Percentiles rank a stretch among this genome's conserved stretches.
Evolutionary conservation across 495 filamentous ascomycete genomes (phyloP).

Genomic region (Alectoria sarmentosa): DNA sequence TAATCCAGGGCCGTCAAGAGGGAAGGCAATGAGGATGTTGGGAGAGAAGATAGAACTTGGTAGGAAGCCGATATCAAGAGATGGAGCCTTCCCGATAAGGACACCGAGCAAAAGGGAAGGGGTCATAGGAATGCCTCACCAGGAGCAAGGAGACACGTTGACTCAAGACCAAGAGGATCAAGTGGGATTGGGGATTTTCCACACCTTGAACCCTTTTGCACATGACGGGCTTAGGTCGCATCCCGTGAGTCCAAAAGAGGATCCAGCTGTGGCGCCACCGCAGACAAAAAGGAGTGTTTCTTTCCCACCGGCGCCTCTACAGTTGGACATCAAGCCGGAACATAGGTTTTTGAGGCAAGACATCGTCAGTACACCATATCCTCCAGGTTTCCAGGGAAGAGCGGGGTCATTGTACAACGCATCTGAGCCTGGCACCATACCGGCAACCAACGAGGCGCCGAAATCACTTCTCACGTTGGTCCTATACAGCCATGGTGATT

Average conservation of each 20-base stretch:
- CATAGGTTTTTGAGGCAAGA: constrained; percentile 18
- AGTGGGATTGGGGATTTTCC: background rate
- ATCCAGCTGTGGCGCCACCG: background rate
- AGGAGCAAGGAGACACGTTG: background rate
- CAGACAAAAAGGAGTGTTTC: constrained; percentile 20
- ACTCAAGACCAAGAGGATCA: background rate
- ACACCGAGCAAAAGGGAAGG: constrained; percentile 11
- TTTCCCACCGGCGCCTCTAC: constrained; percentile 17
- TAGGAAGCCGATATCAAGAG: background rate
- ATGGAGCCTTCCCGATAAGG: constrained; percentile 10
- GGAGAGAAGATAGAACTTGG: background rate
- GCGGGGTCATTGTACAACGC: background rate
- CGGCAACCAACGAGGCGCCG: background rate
- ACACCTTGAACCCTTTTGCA: constrained; percentile 9
- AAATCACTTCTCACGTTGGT: constrained; percentile 19
- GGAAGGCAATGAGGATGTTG: background rate
- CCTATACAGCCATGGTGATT: constrained; percentile 16
- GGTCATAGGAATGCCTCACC: background rate
- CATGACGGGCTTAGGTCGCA: constrained; percentile 2
- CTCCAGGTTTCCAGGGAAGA: constrained; percentile 9
- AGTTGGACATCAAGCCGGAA: constrained; percentile 12
- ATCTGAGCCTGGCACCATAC: background rate
- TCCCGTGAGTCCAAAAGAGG: constrained; percentile 6
- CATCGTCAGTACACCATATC: constrained; percentile 29
- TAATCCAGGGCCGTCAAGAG: constrained; percentile 11